These are phyloP conservation scores for Ophiostoma sp. DNA, from an alignment of 2,329 filamentous ascomycete species.

Conservation along the genomic window DNA sequence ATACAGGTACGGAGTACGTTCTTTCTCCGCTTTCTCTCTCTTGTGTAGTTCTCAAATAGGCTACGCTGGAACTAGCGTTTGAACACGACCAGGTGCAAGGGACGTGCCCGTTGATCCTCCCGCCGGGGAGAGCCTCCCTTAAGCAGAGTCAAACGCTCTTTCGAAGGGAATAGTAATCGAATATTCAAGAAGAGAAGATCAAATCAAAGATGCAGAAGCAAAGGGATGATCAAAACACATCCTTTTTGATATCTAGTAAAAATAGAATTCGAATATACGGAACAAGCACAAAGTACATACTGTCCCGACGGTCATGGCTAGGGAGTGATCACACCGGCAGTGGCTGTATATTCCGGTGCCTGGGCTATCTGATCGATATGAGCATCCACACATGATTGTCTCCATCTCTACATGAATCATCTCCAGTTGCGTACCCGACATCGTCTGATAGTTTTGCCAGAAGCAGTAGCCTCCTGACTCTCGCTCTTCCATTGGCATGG, in stretches of 20 bases:
- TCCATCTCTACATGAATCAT: not conserved
- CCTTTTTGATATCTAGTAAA: not conserved
- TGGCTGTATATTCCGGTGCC: not conserved
- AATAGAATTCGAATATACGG: not conserved
- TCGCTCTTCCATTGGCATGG: conserved; percentile 1
- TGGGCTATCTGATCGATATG: not conserved
- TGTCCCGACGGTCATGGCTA: not conserved
- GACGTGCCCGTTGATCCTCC: conserved; percentile 1
- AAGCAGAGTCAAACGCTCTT: not conserved
- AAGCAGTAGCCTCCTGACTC: not conserved
- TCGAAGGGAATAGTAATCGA: not conserved
- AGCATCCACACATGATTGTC: not conserved
- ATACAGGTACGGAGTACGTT: too few relatives aligned
- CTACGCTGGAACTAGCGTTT: not conserved
- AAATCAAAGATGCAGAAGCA: not conserved
- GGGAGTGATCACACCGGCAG: not conserved
- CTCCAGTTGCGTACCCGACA: not conserved
- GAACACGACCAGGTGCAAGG: conserved; percentile 3
- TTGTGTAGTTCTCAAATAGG: conserved; percentile 5
- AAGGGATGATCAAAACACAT: not conserved
- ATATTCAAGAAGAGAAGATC: not conserved
- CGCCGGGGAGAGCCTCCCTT: not conserved
- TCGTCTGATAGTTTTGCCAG: not conserved
- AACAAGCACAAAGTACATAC: not conserved
- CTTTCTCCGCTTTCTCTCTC: not conserved